Conservation (phyloP, 2,329 filamentous ascomycete genomes). For the Colletotrichum gloeosporioides region DNA sequence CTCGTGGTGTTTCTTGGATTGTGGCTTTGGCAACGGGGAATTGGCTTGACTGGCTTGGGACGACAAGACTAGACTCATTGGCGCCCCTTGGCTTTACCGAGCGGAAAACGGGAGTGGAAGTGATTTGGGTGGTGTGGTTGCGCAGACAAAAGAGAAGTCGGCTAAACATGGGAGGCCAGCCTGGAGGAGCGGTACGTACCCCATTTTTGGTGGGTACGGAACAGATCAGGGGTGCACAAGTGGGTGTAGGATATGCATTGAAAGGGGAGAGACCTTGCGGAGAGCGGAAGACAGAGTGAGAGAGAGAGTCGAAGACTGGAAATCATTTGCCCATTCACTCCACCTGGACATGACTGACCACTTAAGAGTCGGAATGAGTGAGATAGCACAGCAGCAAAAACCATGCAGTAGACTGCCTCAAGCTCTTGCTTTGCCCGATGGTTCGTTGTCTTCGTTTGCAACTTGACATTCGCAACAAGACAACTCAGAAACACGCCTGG, state of each 20-base stretch:
- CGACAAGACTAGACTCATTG: neutral
- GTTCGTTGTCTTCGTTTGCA: neutral
- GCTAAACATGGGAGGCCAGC: neutral
- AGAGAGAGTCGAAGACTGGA: neutral
- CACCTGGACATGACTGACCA: neutral
- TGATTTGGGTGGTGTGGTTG: neutral
- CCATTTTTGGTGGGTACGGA: neutral
- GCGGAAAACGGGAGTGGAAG: constrained; percentile 5
- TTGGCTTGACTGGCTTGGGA: constrained; percentile 1
- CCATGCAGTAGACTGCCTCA: neutral
- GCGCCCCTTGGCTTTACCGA: constrained; percentile 10
- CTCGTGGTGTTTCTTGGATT: neutral
- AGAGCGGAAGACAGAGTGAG: neutral
- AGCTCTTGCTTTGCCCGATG: neutral
- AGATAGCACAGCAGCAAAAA: neutral
- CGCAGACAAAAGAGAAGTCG: neutral
- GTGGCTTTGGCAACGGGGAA: constrained; percentile 12
- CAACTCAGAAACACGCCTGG: neutral
- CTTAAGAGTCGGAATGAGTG: neutral
- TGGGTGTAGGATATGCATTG: constrained; percentile 9
- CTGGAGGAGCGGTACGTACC: constrained; percentile 1
- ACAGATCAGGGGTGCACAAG: constrained; percentile 6
- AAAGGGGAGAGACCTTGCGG: constrained; percentile 6
- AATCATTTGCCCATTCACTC: neutral
- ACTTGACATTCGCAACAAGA: neutral